Conservation (phyloP, 345 rosid genomes). For the Eucalyptus polybractea region DNA sequence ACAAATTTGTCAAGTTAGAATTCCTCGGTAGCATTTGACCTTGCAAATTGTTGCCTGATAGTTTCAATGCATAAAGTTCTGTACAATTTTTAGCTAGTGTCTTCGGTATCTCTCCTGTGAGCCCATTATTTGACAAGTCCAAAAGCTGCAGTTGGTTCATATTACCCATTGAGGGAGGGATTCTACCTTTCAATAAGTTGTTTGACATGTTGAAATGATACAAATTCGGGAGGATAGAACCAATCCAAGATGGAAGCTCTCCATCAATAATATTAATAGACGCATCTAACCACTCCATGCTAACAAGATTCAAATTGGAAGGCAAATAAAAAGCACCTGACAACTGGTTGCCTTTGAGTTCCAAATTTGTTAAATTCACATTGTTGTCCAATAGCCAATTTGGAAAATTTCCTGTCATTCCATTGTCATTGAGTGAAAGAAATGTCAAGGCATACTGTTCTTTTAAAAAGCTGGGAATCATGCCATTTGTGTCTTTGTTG, state of each 20-base stretch:
- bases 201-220: fast-evolving
- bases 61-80: fast-evolving
- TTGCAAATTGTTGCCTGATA: not conserved
- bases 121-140: slow-evolving; percentile 6
- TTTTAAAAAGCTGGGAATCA: too few species aligned
- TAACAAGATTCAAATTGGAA: too few species aligned
- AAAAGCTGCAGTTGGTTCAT: fast-evolving
- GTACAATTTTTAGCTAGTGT: not conserved
- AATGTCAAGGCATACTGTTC: too few species aligned
- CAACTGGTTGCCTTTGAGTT: too few species aligned
- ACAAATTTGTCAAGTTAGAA: fast-evolving
- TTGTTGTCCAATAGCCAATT: too few species aligned
- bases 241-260: too few species aligned
- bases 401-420: not conserved
- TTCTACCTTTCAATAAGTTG: too few species aligned
- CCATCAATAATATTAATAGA: too few species aligned
- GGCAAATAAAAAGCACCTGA: too few species aligned
- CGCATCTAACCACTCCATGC: fast-evolving
- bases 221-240: too few species aligned
- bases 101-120: not conserved
- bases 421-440: too few species aligned
- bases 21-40: not conserved
- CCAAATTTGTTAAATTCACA: fast-evolving
- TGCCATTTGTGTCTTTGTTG: fast-evolving
- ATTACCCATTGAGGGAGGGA: too few species aligned